phyloP scores from a whole-genome alignment of 257 asterid species.

The Linaria vulgaris region DNA sequence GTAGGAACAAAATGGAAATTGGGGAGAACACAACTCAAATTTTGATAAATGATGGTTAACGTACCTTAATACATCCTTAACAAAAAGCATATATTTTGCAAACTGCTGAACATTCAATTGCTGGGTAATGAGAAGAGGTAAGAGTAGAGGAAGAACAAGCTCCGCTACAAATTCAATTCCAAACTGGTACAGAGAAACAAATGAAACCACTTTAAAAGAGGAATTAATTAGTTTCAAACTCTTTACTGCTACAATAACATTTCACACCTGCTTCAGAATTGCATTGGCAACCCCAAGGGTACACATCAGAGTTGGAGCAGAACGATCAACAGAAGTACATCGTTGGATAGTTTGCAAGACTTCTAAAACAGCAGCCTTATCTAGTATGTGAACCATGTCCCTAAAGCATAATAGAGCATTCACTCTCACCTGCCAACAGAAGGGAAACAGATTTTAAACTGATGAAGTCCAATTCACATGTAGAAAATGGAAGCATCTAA shows the following conservation, averaged over 20 bases:
- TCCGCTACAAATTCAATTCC: conserved; percentile 90
- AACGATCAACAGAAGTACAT: conserved; percentile 95
- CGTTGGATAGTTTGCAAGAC: conserved; percentile 87
- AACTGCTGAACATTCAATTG: conserved; percentile 97
- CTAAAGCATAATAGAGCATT: conserved; percentile 85
- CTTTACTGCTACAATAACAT: conserved; percentile 17
- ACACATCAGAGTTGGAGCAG: conserved; percentile 99
- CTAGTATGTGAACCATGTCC: conserved; percentile 89
- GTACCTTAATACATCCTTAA: conserved; percentile 88
- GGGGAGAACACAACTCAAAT: not conserved
- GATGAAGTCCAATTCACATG: conserved; percentile 17
- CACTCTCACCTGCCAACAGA: conserved; percentile 84
- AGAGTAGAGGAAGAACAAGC: conserved; percentile 85
- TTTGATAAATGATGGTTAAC: conserved; percentile 19
- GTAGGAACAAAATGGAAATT: conserved; percentile 1
- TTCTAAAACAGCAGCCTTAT: conserved; percentile 69
- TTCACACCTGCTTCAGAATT: conserved; percentile 78
- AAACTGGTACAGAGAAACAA: conserved; percentile 51
- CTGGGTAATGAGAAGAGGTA: conserved; percentile 87
- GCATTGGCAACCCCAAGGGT: conserved; percentile 95
- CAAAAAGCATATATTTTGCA: conserved; percentile 91
- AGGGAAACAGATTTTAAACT: conserved; percentile 19
- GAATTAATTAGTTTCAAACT: conserved; percentile 5
- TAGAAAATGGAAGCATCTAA: conserved; percentile 15
- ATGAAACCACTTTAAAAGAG: conserved; percentile 19